These are phyloP conservation scores for Saccharomyces hybrid DNA, from an alignment of 1,139 yeast species.

Conservation along the genomic window DNA sequence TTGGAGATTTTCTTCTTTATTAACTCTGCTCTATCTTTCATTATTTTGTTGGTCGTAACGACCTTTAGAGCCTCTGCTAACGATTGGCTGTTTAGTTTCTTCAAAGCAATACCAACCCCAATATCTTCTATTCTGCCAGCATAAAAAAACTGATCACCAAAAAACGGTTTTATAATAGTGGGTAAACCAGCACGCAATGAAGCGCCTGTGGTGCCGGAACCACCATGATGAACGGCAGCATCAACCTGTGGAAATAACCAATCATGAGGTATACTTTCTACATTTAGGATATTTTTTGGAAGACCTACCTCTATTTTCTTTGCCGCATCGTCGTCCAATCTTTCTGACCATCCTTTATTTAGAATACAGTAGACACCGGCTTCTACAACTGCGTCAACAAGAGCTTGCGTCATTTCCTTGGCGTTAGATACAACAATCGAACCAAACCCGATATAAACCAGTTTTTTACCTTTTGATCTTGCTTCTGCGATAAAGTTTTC, in stretches of 20 bases:
- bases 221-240: conserved; percentile 97
- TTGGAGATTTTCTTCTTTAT: conserved; percentile 54
- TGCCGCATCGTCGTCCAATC: conserved; percentile 38
- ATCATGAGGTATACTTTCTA: conserved; percentile 81
- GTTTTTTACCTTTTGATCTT: conserved; percentile 48
- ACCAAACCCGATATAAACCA: conserved; percentile 92
- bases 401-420: conserved; percentile 63
- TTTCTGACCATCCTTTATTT: conserved; percentile 92
- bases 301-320: conserved; percentile 45
- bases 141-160: conserved; percentile 92
- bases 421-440: conserved; percentile 88
- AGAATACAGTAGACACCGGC: conserved; percentile 81
- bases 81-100: conserved; percentile 56
- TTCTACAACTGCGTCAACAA: conserved; percentile 66
- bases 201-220: conserved; percentile 96
- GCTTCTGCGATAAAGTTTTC: conserved; percentile 59
- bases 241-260: conserved; percentile 87
- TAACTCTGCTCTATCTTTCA: conserved; percentile 55
- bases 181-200: conserved; percentile 80
- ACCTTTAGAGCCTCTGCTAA: conserved; percentile 61
- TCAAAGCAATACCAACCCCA: conserved; percentile 75
- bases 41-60: conserved; percentile 59
- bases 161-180: conserved; percentile 85
- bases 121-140: conserved; percentile 80
- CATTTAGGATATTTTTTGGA: conserved; percentile 62